Conservation (phyloP, 768 basidiomycete genomes). For the Lactarius vividus region DNA sequence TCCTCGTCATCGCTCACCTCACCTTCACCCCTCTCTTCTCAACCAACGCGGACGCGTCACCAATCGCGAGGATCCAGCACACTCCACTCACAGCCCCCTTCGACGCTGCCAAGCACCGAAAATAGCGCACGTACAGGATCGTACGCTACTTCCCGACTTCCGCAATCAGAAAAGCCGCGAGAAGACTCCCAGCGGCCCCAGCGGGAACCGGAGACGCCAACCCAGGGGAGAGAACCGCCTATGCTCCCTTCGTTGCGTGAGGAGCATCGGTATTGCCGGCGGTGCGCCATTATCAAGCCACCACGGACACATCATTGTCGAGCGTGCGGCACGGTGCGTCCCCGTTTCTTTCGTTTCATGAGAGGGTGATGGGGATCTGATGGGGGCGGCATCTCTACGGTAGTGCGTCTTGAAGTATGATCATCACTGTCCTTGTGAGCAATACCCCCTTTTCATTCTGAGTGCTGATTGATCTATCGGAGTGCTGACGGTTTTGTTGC, state of each 20-base stretch:
- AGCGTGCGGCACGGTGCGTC: conserved; percentile 72
- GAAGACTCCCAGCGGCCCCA: neutral
- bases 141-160: neutral
- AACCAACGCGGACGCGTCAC: conserved; percentile 4
- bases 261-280: conserved; percentile 63
- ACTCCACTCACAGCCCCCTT: conserved; percentile 1
- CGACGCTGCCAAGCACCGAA: conserved; percentile 4
- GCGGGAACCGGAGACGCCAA: neutral
- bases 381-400: neutral
- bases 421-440: conserved; percentile 86
- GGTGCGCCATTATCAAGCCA: conserved; percentile 68
- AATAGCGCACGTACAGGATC: neutral
- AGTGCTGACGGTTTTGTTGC: conserved; percentile 14
- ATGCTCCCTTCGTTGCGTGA: conserved; percentile 52
- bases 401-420: conserved; percentile 83
- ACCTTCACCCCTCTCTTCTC: neutral
- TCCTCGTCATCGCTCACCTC: conserved; percentile 17
- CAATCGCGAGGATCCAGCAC: conserved; percentile 13
- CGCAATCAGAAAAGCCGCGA: neutral
- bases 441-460: neutral
- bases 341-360: conserved; percentile 3
- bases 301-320: conserved; percentile 78
- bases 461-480: neutral
- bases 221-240: conserved; percentile 34
- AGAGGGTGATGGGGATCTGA: neutral